Evolutionary conservation across 805 yeast species (phyloP).

Genomic region (Wickerhamomyces ciferrii): DNA sequence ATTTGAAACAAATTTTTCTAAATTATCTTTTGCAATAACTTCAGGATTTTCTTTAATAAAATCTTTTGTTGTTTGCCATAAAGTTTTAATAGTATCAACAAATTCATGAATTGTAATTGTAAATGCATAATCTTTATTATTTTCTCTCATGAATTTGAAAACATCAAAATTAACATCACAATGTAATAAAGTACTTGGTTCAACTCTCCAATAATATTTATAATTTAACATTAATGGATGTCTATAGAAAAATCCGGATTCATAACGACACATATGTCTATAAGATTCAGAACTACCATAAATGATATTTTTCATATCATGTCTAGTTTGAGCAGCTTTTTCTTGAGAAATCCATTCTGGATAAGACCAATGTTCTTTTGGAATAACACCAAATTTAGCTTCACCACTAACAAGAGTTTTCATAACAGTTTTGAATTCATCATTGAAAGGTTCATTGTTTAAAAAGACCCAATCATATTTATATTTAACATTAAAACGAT

Average conservation of each 20-base stretch:
- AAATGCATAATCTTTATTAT: constrained; percentile 68
- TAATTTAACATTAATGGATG: constrained; percentile 71
- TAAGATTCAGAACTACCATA: constrained; percentile 65
- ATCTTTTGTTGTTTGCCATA: constrained; percentile 67
- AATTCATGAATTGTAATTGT: constrained; percentile 78
- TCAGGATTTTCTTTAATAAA: constrained; percentile 60
- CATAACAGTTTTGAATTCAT: constrained; percentile 72
- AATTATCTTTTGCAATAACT: constrained; percentile 52
- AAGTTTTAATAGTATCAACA: constrained; percentile 62
- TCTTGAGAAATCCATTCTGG: constrained; percentile 79
- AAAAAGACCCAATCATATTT: constrained; percentile 94
- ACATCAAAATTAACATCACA: constrained; percentile 82
- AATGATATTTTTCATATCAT: constrained; percentile 48
- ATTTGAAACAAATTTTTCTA: constrained; percentile 65
- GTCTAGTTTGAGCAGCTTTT: constrained; percentile 53
- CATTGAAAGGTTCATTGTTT: constrained; percentile 80
- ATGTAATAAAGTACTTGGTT: constrained; percentile 74
- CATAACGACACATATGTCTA: constrained; percentile 91
- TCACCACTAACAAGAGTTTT: constrained; percentile 67
- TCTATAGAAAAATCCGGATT: constrained; percentile 84
- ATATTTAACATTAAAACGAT: constrained; percentile 76
- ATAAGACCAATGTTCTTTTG: constrained; percentile 82
- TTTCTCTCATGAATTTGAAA: constrained; percentile 78
- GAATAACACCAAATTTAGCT: constrained; percentile 74
- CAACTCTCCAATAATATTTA: constrained; percentile 94